A percentile compares a stretch with the other conserved stretches of the same genome.
Conservation (phyloP, 1,284 basidiomycete species). For the Leccinum griseonigrum region DNA sequence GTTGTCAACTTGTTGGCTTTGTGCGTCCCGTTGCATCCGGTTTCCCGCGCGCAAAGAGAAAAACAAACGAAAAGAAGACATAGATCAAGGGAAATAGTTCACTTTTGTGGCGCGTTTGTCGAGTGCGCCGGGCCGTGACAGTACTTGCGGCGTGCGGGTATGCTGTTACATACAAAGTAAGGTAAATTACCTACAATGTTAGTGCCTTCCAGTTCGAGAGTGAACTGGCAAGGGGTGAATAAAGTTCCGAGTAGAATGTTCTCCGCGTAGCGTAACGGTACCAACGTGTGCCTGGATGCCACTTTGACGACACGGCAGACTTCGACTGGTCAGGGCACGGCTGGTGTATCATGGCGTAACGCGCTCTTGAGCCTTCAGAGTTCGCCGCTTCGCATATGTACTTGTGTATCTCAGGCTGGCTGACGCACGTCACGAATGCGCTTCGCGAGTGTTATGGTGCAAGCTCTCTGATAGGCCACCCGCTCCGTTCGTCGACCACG, state of each 20-base stretch:
- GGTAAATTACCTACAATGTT: too few species aligned
- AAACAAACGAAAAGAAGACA: neutral
- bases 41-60: neutral
- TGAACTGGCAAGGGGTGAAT: constrained; percentile 10
- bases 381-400: neutral
- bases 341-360: neutral
- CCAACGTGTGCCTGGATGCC: constrained; percentile 9
- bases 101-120: neutral
- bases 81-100: neutral
- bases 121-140: neutral
- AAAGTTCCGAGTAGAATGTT: constrained; percentile 5
- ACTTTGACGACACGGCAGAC: neutral
- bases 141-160: constrained; percentile 2
- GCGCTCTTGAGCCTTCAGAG: neutral
- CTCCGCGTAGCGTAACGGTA: constrained; percentile 12
- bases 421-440: neutral
- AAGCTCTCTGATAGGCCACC: neutral
- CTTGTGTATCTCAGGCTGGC: neutral
- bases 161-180: neutral
- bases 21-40: neutral
- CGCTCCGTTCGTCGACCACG: neutral
- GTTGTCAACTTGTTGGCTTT: constrained; percentile 9
- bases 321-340: neutral
- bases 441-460: neutral
- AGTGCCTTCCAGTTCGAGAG: neutral